These are phyloP conservation scores for Aphanomyces euteiches DNA, from an alignment of 352 stramenopile genomes.

Conservation along the genomic window DNA sequence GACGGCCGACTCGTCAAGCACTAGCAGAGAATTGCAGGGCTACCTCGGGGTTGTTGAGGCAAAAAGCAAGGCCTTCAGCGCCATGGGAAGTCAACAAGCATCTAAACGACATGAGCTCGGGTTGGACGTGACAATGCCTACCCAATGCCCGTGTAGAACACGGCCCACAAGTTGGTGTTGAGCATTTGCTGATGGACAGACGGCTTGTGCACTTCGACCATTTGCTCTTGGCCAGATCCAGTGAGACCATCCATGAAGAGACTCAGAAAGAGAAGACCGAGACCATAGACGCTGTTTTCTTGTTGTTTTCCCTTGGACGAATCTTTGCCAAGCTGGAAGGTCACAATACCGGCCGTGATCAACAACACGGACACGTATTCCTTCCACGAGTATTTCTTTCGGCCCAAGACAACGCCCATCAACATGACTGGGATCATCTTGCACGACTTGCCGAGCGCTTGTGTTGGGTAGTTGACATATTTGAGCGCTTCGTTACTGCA, in stretches of 20 bases:
- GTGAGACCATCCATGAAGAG: slow-evolving; percentile 95
- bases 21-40: slow-evolving; percentile 31
- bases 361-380: slow-evolving; percentile 90
- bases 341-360: slow-evolving; percentile 86
- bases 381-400: slow-evolving; percentile 84
- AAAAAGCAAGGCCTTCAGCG: slow-evolving; percentile 69
- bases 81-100: slow-evolving; percentile 70
- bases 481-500: slow-evolving; percentile 91
- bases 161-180: slow-evolving; percentile 86
- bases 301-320: slow-evolving; percentile 59
- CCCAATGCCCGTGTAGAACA: slow-evolving; percentile 77
- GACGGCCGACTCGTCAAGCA: slow-evolving; percentile 25
- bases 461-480: slow-evolving; percentile 96
- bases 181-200: slow-evolving; percentile 89
- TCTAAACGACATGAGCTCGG: neutral
- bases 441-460: slow-evolving; percentile 97
- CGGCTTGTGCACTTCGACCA: slow-evolving; percentile 62
- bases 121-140: slow-evolving; percentile 13
- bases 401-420: slow-evolving; percentile 89
- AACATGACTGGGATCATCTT: slow-evolving; percentile 99
- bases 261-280: slow-evolving; percentile 87
- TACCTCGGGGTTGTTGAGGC: slow-evolving; percentile 77
- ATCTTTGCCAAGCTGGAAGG: slow-evolving; percentile 86
- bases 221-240: slow-evolving; percentile 94
- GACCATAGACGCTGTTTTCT: slow-evolving; percentile 87